phyloP scores from a whole-genome alignment of 1,284 basidiomycete genomes.

The Mrakiaceae sp. region DNA sequence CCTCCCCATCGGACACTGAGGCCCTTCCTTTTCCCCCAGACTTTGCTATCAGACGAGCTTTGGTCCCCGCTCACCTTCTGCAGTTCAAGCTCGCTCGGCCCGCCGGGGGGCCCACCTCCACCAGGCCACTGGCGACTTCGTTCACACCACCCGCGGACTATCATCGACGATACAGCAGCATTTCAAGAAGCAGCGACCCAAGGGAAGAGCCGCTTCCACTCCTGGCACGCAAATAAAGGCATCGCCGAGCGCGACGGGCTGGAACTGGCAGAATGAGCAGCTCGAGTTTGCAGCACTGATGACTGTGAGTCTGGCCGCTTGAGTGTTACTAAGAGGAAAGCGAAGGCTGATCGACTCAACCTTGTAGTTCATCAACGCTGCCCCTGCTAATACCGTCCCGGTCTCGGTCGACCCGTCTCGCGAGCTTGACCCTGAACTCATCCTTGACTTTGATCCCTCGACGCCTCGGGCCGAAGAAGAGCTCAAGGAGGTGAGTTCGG shows the following conservation, averaged over 20 bases:
- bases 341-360: neutral
- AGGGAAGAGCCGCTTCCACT: neutral
- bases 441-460: conserved; percentile 15
- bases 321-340: neutral
- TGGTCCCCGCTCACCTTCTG: neutral
- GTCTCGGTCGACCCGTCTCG: neutral
- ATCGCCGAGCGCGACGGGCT: neutral
- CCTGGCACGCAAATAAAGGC: neutral
- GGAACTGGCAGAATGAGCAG: conserved; percentile 2
- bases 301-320: neutral
- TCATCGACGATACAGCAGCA: neutral
- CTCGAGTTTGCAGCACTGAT: conserved; percentile 4
- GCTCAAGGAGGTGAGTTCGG: conserved; percentile 1
- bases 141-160: neutral
- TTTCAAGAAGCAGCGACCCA: neutral
- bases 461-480: neutral
- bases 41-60: neutral
- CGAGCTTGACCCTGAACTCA: conserved; percentile 7
- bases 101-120: neutral
- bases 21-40: neutral
- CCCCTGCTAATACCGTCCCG: conserved; percentile 9
- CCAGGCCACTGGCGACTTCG: neutral
- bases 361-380: conserved; percentile 9
- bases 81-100: neutral
- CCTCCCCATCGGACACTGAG: neutral